Conservation (phyloP, 306 rosid species). For the Rosa chinensis region DNA sequence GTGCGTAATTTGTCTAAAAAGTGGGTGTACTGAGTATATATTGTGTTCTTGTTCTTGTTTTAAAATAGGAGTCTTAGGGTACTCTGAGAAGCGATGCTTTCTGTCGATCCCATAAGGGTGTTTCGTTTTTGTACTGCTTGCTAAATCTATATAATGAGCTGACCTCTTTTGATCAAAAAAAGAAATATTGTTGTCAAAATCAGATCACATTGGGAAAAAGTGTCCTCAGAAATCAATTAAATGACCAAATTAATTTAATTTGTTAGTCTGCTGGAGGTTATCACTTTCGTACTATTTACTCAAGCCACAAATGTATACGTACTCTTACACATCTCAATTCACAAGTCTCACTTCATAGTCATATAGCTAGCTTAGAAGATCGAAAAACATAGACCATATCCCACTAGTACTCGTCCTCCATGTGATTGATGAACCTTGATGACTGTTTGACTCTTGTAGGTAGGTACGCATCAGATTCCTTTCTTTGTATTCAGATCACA, state of each 20-base stretch:
- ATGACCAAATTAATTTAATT: too few species aligned
- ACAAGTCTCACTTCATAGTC: not conserved
- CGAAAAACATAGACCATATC: not conserved
- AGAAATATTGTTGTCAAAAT: too few species aligned
- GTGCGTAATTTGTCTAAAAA: too few species aligned
- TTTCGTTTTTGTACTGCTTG: too few species aligned
- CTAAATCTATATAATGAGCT: too few species aligned
- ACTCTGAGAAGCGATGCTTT: too few species aligned
- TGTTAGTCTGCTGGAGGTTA: not conserved
- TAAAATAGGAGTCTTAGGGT: too few species aligned
- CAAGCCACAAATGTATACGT: not conserved
- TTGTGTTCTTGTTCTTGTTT: too few species aligned
- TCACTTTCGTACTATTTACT: not conserved
- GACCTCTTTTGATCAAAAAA: too few species aligned
- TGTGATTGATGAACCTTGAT: constrained; percentile 3
- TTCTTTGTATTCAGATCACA: constrained; percentile 37
- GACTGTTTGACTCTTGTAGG: not conserved
- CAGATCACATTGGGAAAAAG: too few species aligned
- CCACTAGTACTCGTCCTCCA: not conserved
- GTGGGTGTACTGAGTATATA: too few species aligned
- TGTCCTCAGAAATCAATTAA: not conserved
- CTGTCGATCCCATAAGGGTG: too few species aligned
- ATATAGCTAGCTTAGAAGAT: not conserved
- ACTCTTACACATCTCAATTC: not conserved
- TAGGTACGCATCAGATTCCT: not conserved